Conservation (phyloP, 1,284 basidiomycete genomes). For the Spongispora temasekensis region DNA sequence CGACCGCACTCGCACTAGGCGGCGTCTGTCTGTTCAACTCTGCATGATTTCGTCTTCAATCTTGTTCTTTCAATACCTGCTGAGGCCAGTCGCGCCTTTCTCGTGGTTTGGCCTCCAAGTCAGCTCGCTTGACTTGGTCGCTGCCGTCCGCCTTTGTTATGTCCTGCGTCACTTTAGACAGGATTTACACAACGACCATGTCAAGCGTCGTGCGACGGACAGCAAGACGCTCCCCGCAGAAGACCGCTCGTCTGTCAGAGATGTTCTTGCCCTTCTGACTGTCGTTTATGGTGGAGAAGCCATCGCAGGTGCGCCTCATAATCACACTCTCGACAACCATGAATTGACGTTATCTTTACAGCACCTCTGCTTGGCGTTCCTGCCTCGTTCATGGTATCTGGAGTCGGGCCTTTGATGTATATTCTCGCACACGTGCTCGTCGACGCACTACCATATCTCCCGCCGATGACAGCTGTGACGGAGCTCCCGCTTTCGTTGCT, state of each 20-base stretch:
- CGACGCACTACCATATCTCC: slow-evolving; percentile 56
- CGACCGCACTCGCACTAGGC: too few relatives aligned
- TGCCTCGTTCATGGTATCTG: slow-evolving; percentile 72
- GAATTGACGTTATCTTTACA: slow-evolving; percentile 26
- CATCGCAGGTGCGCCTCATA: slow-evolving; percentile 48
- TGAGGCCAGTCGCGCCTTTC: slow-evolving; percentile 67
- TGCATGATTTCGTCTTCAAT: slow-evolving; percentile 47
- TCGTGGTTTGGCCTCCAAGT: slow-evolving; percentile 63
- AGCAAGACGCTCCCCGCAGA: slow-evolving; percentile 40
- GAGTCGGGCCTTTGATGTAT: slow-evolving; percentile 58
- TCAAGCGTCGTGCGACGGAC: slow-evolving; percentile 23
- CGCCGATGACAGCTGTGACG: slow-evolving; percentile 47
- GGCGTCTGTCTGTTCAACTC: too few relatives aligned
- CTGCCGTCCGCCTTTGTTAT: slow-evolving; percentile 65
- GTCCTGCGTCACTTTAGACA: slow-evolving; percentile 68
- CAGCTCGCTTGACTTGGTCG: slow-evolving; percentile 64
- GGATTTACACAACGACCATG: slow-evolving; percentile 44
- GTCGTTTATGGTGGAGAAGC: slow-evolving; percentile 78
- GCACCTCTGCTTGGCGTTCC: slow-evolving; percentile 63
- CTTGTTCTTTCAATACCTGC: slow-evolving; percentile 50
- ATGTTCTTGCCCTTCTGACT: slow-evolving; percentile 55
- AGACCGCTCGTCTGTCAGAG: slow-evolving; percentile 56
- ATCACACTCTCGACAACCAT: neutral
- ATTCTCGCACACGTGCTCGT: slow-evolving; percentile 55
- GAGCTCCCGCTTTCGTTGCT: slow-evolving; percentile 66